A percentile compares a stretch with the other conserved stretches of the same genome.
These are phyloP conservation scores for Aegilops sharonensis DNA, from an alignment of 176 grass and related monocot genomes.

Conservation along the genomic window DNA sequence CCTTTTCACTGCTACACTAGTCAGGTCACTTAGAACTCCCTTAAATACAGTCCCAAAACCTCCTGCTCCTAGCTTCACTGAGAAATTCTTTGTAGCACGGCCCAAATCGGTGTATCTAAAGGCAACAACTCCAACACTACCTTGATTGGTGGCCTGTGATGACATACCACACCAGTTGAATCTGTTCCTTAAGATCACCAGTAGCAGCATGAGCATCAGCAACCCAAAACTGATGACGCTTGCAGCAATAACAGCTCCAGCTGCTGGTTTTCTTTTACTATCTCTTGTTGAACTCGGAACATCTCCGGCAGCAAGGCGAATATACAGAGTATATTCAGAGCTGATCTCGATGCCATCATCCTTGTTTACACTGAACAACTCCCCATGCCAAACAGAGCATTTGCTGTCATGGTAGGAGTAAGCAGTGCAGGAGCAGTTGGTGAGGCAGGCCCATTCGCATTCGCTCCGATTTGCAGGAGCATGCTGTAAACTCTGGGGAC, in stretches of 20 bases:
- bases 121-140: background rate
- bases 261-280: background rate
- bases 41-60: background rate
- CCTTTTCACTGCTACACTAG: background rate
- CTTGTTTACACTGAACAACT: background rate
- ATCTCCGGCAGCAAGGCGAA: background rate
- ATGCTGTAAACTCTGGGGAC: background rate
- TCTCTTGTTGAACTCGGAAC: background rate
- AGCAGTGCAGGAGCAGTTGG: constrained; percentile 26
- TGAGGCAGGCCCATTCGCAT: constrained; percentile 32
- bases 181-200: background rate
- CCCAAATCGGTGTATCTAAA: background rate
- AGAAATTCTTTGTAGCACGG: background rate
- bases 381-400: background rate
- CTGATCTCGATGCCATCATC: background rate
- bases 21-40: background rate
- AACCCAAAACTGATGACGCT: background rate
- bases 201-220: background rate
- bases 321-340: background rate
- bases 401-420: background rate
- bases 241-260: background rate
- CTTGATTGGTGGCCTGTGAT: background rate
- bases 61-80: background rate
- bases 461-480: constrained; percentile 18
- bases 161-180: background rate